Evolutionary conservation across 2,329 filamentous ascomycete species (phyloP).

Genomic region (Didymella exigua): DNA sequence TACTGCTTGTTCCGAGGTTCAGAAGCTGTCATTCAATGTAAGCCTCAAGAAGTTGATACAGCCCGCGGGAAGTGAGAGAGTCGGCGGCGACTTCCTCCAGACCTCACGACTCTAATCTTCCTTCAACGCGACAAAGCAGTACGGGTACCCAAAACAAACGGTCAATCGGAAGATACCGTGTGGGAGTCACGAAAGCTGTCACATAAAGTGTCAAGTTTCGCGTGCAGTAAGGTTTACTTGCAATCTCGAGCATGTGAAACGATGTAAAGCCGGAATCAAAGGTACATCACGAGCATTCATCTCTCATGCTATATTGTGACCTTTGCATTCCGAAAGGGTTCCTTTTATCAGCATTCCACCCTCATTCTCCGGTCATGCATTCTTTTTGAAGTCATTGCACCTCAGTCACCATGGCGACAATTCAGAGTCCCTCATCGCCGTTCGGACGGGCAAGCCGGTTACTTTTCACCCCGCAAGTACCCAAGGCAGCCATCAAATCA

Average conservation of each 20-base stretch:
- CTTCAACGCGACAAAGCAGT: not conserved
- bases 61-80: not conserved
- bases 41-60: not conserved
- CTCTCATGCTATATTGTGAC: not conserved
- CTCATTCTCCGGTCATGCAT: not conserved
- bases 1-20: no score
- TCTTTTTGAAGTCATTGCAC: not conserved
- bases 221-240: not conserved
- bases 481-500: not conserved
- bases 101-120: not conserved
- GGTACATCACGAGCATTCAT: not conserved
- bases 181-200: not conserved
- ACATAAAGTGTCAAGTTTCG: not conserved
- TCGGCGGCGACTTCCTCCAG: not conserved
- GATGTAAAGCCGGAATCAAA: not conserved
- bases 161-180: not conserved
- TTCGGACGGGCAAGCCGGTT: not conserved
- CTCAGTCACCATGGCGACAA: not conserved
- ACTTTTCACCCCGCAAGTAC: not conserved
- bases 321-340: not conserved
- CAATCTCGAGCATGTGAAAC: not conserved
- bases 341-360: no score
- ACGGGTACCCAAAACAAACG: not conserved
- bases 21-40: not conserved
- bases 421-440: not conserved